These are phyloP conservation scores for Penicillium sp. DNA, from an alignment of 2,329 filamentous ascomycete species.

Conservation along the genomic window DNA sequence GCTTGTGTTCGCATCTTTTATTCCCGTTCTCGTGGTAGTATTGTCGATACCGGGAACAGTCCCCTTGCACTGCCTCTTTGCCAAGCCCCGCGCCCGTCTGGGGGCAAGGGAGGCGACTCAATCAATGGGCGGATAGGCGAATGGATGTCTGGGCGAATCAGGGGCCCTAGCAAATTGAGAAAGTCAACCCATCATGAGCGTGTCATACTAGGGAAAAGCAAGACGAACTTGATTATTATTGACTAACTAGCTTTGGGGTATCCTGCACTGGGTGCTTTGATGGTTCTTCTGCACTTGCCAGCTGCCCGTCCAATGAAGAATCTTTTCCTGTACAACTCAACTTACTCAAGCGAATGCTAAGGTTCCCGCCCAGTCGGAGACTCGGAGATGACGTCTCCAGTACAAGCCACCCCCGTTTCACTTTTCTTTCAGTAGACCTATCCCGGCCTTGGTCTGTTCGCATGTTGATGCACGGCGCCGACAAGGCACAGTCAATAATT, in stretches of 20 bases:
- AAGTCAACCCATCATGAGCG: not conserved
- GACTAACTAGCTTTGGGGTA: not conserved
- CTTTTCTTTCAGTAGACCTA: not conserved
- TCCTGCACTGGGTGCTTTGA: not conserved
- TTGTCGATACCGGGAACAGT: not conserved
- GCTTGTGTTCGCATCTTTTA: not conserved
- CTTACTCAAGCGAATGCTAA: not conserved
- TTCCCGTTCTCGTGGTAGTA: not conserved
- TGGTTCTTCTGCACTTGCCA: not conserved
- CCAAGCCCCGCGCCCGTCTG: not conserved
- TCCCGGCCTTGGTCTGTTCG: not conserved
- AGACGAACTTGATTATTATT: not conserved
- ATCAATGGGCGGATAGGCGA: not conserved
- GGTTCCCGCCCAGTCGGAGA: not conserved
- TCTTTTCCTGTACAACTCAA: not conserved
- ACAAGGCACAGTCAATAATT: not conserved
- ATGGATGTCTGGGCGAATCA: not conserved
- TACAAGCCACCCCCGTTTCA: not conserved
- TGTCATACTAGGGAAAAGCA: not conserved
- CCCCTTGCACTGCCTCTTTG: conserved; percentile 13
- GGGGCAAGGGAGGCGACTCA: conserved; percentile 1
- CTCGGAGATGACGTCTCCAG: not conserved
- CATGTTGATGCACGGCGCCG: not conserved
- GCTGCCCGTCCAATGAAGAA: not conserved
- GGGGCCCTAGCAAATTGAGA: not conserved